A percentile compares a stretch with the other conserved stretches of the same genome.
Conservation (phyloP, 352 stramenopile species). For the Pythium grandisporangium region DNA sequence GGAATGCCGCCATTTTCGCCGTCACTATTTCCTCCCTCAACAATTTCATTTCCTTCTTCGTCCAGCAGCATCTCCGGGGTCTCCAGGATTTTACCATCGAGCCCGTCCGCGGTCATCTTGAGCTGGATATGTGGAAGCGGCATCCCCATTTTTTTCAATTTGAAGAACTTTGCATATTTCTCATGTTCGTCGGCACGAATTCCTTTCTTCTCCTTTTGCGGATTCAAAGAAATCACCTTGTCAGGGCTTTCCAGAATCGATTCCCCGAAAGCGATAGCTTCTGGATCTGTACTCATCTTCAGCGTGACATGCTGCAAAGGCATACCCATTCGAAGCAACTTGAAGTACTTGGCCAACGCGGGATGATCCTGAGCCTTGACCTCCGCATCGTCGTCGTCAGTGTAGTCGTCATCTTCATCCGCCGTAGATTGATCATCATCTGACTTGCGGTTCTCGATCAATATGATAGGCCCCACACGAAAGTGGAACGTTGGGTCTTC, state of each 20-base stretch:
- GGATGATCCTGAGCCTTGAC: slow-evolving; percentile 50
- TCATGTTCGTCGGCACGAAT: slow-evolving; percentile 52
- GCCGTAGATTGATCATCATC: slow-evolving; percentile 41
- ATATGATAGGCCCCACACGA: slow-evolving; percentile 59
- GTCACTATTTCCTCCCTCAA: slow-evolving; percentile 7
- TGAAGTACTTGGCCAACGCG: slow-evolving; percentile 69
- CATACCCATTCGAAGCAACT: slow-evolving; percentile 77
- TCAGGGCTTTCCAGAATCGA: slow-evolving; percentile 60
- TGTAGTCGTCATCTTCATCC: slow-evolving; percentile 29
- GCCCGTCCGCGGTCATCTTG: slow-evolving; percentile 89
- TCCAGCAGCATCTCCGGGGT: slow-evolving; percentile 55
- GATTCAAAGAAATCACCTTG: slow-evolving; percentile 87
- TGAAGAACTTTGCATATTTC: slow-evolving; percentile 90
- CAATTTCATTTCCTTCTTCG: slow-evolving; percentile 51
- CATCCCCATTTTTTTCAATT: slow-evolving; percentile 94
- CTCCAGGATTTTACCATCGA: slow-evolving; percentile 84
- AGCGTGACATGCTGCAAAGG: slow-evolving; percentile 50
- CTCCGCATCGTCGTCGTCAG: slow-evolving; percentile 31
- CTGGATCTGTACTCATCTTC: slow-evolving; percentile 67
- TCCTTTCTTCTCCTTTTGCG: slow-evolving; percentile 32
- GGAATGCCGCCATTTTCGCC: slow-evolving; percentile 23
- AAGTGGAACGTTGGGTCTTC: slow-evolving; percentile 61
- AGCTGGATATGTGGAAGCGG: slow-evolving; percentile 88
- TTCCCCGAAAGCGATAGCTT: slow-evolving; percentile 38
- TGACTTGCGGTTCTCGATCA: slow-evolving; percentile 61